Evolutionary conservation across 768 basidiomycete species (phyloP).

Genomic region (Suillus discolor): DNA sequence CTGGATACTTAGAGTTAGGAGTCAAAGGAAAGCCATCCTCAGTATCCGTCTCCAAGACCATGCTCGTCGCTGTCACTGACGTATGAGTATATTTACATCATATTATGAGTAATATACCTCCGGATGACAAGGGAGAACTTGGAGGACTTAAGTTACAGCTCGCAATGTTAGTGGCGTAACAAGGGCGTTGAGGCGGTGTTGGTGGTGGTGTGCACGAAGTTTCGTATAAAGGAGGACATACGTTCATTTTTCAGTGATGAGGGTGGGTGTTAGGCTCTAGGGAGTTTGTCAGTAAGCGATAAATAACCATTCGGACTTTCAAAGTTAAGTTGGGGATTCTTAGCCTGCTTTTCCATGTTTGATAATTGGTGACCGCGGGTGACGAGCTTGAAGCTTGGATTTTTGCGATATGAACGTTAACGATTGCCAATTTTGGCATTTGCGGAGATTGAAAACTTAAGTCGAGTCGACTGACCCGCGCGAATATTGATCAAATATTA

Average conservation of each 20-base stretch:
- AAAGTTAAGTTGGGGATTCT: background rate
- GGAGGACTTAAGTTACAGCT: background rate
- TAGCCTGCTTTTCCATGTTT: no score
- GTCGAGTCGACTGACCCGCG: no score
- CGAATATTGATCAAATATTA: no score
- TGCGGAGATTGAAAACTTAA: no score
- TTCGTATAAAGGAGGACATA: background rate
- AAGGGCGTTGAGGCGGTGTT: background rate
- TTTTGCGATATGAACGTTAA: no score
- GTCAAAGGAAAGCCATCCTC: background rate
- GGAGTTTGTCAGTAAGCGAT: background rate
- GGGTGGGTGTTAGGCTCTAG: background rate
- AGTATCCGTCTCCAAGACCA: background rate
- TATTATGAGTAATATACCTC: background rate
- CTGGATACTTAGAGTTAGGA: background rate
- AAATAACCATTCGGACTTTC: background rate
- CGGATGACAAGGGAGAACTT: background rate
- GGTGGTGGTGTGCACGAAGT: background rate
- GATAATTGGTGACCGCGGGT: no score
- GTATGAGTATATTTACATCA: background rate
- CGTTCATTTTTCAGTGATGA: background rate
- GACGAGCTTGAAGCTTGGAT: no score
- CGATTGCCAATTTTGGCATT: no score
- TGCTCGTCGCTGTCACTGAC: background rate
- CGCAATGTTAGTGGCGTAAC: background rate